These are phyloP conservation scores for Excoecaria agallocha DNA, from an alignment of 345 rosid genomes.

Conservation along the genomic window DNA sequence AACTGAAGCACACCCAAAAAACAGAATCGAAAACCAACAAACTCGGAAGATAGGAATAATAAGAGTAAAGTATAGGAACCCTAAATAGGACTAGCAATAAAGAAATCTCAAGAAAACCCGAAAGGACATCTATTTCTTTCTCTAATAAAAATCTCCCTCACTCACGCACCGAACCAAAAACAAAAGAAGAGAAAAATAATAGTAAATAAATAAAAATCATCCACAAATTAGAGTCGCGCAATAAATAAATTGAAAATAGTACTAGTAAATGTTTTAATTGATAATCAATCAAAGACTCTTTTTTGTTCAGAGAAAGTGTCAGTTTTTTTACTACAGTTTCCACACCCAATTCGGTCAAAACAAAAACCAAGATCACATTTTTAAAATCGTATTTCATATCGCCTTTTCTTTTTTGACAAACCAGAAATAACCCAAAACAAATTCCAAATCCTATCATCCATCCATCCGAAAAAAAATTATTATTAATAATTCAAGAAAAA, in stretches of 20 bases:
- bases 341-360: constrained; percentile 36
- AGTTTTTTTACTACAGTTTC: constrained; percentile 39
- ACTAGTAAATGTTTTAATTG: constrained; percentile 19
- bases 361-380: neutral
- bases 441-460: neutral
- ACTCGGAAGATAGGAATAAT: neutral
- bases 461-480: neutral
- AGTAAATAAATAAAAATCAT: constrained; percentile 25
- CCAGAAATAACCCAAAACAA: constrained; percentile 3
- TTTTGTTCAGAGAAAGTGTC: constrained; percentile 23
- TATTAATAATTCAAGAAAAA: neutral
- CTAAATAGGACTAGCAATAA: constrained; percentile 30
- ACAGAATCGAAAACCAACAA: constrained; percentile 17
- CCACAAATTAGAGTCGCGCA: constrained; percentile 32
- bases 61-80: constrained; percentile 18
- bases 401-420: neutral
- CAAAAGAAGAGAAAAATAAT: constrained; percentile 10
- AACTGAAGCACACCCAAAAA: constrained; percentile 9
- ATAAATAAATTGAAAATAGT: constrained; percentile 31
- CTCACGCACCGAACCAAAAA: constrained; percentile 29
- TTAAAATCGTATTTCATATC: neutral
- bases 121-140: constrained; percentile 33
- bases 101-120: constrained; percentile 35
- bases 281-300: constrained; percentile 28
- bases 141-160: constrained; percentile 34